These are phyloP conservation scores for Chondrus crispus DNA, from an alignment of 23 red algal genomes.

Conservation along the genomic window DNA sequence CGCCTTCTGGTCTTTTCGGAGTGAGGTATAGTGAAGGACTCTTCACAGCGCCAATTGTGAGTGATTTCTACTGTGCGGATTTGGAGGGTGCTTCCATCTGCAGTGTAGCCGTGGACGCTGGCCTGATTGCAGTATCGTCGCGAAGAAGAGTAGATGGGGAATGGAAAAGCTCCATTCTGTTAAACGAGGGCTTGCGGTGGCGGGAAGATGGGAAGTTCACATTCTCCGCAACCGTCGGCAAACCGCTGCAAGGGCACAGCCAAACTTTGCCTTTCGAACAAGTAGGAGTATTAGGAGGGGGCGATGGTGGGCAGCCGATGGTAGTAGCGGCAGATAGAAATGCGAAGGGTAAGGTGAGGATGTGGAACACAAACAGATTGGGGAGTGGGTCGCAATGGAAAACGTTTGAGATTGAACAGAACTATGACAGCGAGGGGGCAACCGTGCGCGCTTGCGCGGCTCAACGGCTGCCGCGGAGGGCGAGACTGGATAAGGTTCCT, in stretches of 20 bases:
- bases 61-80: background rate
- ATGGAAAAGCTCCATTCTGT: background rate
- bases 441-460: background rate
- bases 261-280: conserved; percentile 16
- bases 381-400: background rate
- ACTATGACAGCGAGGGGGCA: background rate
- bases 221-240: too few relatives aligned
- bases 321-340: conserved; percentile 15
- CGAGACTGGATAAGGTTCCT: background rate
- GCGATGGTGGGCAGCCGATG: background rate
- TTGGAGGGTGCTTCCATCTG: background rate
- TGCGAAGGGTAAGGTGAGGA: background rate
- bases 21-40: background rate
- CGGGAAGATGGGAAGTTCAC: background rate
- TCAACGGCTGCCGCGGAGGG: background rate
- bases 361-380: conserved; percentile 10
- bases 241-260: background rate
- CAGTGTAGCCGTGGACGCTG: conserved; percentile 4
- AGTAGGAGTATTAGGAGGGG: background rate
- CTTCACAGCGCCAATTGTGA: background rate
- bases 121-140: conserved; percentile 25
- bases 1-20: conserved; percentile 3
- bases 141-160: background rate
- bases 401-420: background rate
- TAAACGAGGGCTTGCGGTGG: conserved; percentile 9